Base-by-base conservation (phyloP, 2,329 filamentous ascomycete species). In the Dothidotthia symphoricarpi region DNA sequence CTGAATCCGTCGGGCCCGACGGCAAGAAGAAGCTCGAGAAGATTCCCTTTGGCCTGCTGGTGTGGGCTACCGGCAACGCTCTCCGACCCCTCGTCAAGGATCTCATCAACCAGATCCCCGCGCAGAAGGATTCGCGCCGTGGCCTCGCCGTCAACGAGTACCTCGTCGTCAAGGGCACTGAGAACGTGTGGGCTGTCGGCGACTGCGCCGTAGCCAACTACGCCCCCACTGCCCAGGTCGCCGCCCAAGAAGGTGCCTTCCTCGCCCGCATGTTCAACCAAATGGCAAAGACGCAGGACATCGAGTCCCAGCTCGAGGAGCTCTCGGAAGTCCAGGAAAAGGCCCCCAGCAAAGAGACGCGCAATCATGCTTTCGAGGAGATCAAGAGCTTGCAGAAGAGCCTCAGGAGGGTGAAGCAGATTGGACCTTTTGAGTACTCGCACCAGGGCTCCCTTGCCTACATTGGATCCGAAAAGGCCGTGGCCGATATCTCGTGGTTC, bases 121-220 rank as follows among this genome's bases (percentile, higher is more conserved):
- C 90, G 4, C 93, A 98, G 69, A 93, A 91, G 74, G 85, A 95
- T 70, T 95, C 93, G 19, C 85, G 90, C 54, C 89, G 93, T 57
- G 93, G 93, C 66, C 82, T 98, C 32, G 88, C 88, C 39, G 93
- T 98, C 49, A 98, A 98, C 74, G 93, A 98, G 71, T 98, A 96
- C 72, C 85, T 98, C 10, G 93, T 97, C 43, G 93, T 98, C 46
- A 95, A 98, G 72, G 93, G 93, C 39, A 82, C 91, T 32, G 89
- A 94, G 64, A 94, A 97, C 67, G 87, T 98, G 68, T 98, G 93
- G 93, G 93, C 93, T 33, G 85, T 96, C 36, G 93, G 93, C 60
- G 93, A 98, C 76, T 98, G 93, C 68, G 91, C 91, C 38, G 86
- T 97, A 33, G 93, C 93, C 55, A 95, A 95, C 68, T 98, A 98